Evolutionary conservation across 192 early-diverging fungal genomes (phyloP).

Genomic region (Backusella morwellensis): DNA sequence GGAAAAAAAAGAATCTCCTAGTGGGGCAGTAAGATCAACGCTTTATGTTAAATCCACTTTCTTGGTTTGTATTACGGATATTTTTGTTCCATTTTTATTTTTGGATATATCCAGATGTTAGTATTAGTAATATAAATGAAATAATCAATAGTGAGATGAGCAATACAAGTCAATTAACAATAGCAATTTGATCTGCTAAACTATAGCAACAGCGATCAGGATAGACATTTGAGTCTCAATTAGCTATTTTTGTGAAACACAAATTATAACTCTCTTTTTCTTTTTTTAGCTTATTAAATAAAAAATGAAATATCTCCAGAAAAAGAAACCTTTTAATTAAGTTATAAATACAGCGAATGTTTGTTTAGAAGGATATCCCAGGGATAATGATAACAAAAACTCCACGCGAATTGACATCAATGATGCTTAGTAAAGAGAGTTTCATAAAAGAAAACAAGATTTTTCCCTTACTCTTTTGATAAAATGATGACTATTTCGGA

Average conservation of each 20-base stretch:
- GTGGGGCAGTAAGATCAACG: too few relatives aligned
- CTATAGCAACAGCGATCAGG: neutral
- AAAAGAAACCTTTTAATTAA: neutral
- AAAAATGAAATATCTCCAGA: neutral
- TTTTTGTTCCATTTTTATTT: too few relatives aligned
- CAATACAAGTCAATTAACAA: neutral
- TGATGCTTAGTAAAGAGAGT: too few relatives aligned
- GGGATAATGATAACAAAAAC: neutral
- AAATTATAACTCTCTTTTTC: neutral
- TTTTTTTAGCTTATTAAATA: neutral
- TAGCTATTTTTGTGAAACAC: neutral
- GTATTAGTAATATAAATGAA: too few relatives aligned
- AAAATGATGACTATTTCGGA: neutral
- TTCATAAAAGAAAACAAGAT: too few relatives aligned
- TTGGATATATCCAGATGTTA: too few relatives aligned
- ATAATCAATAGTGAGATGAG: too few relatives aligned
- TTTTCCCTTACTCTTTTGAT: neutral
- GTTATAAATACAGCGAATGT: neutral
- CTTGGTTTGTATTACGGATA: too few relatives aligned
- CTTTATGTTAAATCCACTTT: too few relatives aligned
- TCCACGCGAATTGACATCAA: neutral
- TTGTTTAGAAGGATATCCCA: neutral
- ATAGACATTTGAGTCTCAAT: neutral
- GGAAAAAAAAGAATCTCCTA: too few relatives aligned
- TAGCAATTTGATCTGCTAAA: neutral